phyloP scores from a whole-genome alignment of 2,329 filamentous ascomycete species.

The Colletotrichum sp. region DNA sequence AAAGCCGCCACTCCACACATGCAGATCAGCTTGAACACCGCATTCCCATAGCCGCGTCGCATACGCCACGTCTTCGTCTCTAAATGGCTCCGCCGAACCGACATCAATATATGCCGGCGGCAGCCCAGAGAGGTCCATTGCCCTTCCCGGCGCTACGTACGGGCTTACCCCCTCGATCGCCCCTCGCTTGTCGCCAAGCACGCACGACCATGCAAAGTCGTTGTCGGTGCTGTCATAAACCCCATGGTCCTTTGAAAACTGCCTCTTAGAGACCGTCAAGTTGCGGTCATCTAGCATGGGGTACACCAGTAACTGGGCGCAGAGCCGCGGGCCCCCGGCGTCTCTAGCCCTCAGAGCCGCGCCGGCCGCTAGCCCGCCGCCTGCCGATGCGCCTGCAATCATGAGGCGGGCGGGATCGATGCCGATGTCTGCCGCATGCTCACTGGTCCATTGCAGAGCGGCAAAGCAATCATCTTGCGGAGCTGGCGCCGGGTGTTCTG shows the following conservation, averaged over 20 bases:
- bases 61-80: slow-evolving; percentile 35
- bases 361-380: slow-evolving; percentile 44
- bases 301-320: slow-evolving; percentile 47
- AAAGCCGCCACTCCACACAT: slow-evolving; percentile 46
- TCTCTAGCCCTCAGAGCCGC: slow-evolving; percentile 43
- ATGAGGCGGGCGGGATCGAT: slow-evolving; percentile 44
- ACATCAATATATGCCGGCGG: slow-evolving; percentile 49
- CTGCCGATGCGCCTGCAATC: slow-evolving; percentile 47
- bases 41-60: slow-evolving; percentile 42
- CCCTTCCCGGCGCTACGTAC: slow-evolving; percentile 41
- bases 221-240: slow-evolving; percentile 38
- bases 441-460: slow-evolving; percentile 38
- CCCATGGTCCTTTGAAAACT: slow-evolving; percentile 24
- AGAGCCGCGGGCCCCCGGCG: slow-evolving; percentile 31
- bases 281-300: slow-evolving; percentile 53
- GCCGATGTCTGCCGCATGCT: slow-evolving; percentile 41
- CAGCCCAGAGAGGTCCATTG: slow-evolving; percentile 38
- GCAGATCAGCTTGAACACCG: slow-evolving; percentile 46
- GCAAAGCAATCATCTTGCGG: slow-evolving; percentile 30
- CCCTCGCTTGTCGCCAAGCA: slow-evolving; percentile 40
- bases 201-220: slow-evolving; percentile 43
- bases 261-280: slow-evolving; percentile 29
- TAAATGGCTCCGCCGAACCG: slow-evolving; percentile 38
- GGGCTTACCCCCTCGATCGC: slow-evolving; percentile 33
- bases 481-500: slow-evolving; percentile 37